Evolutionary conservation across 176 grass and related monocot genomes (phyloP), one percentile per base, ranked within the genome.

Genomic region (Metroxylon sagu): DNA sequence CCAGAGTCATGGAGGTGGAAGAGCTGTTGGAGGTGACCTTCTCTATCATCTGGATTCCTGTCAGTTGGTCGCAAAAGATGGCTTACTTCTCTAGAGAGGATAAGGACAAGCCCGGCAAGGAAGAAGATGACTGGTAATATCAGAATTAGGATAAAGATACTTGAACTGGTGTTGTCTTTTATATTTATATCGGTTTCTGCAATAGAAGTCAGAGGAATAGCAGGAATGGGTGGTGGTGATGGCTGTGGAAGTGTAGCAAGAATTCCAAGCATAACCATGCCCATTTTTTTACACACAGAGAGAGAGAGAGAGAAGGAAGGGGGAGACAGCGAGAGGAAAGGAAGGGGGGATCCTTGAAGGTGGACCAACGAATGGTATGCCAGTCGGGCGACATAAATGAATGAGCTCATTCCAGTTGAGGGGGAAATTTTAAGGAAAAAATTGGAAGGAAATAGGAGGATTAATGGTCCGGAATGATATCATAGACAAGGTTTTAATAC

Each of bases 1-100:
- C 84, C 35, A 87, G 84, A 75, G 77, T 98, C 93, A 59, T 98
- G 93, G 25, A 91, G 82, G 66, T 88, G 87, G 81, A 97, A 97
- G 8, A 96, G 83, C 57, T 97, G 87, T 73, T 91, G 93, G 52
- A 98, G 82, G 59, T 92, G 93, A 2, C 93, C 93, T 31, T 98
- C 76, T 0, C 56, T 28, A 19, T 85, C 80, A n/a, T 79, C 83
- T 3, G 61, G 21, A 4, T 75, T 61, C 4, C 57, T 52, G 2
- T 49, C 67, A 0, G 60, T 60, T 19, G 79, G 74, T 14, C 74
- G 65, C 12, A 90, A 62, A 28, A 91, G 69, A 69, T 82, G 77
- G 7, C 35, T 39, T 39, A 39, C 7, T 1, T 0, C 2, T 25
- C 83, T 82, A 17, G 73, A 74, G 0, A 97, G 58, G 25, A 91